These are phyloP conservation scores for Penicillium sp. DNA, from an alignment of 2,329 filamentous ascomycete species.

Conservation along the genomic window DNA sequence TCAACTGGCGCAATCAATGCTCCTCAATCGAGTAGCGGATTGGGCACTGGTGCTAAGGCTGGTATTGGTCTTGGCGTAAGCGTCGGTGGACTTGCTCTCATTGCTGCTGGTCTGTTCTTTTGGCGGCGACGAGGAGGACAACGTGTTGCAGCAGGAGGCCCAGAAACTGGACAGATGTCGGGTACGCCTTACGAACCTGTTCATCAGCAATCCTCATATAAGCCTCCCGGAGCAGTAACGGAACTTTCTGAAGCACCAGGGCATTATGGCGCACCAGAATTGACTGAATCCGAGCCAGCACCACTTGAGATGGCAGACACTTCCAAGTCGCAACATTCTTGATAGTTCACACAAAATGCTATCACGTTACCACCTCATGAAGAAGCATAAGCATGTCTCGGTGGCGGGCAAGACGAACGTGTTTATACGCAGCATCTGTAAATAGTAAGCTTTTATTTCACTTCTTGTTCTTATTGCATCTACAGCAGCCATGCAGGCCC, in stretches of 20 bases:
- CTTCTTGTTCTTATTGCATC: not conserved
- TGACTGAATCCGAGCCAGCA: not conserved
- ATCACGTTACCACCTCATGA: not conserved
- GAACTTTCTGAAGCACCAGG: not conserved
- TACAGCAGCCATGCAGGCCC: not conserved
- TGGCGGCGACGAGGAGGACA: conserved; percentile 1
- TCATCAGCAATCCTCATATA: conserved; percentile 7
- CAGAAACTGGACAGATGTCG: not conserved
- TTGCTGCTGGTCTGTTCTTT: conserved; percentile 7
- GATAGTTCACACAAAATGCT: conserved; percentile 49
- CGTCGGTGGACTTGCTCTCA: conserved; percentile 4
- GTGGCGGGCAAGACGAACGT: not conserved
- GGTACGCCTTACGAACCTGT: not conserved
- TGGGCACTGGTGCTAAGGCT: conserved; percentile 10
- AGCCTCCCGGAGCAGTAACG: not conserved
- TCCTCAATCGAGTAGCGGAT: not conserved
- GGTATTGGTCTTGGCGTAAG: conserved; percentile 10
- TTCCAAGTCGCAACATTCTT: conserved; percentile 74
- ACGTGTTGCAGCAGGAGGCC: not conserved
- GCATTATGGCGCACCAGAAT: not conserved
- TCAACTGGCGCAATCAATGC: not conserved
- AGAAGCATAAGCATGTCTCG: not conserved
- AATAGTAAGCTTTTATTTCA: not conserved
- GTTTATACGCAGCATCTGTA: conserved; percentile 9
- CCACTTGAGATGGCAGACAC: conserved; percentile 54